Evolutionary conservation across 306 rosid species (phyloP), one percentile per base, ranked within the genome.

Genomic region (Cucurbita pepo): DNA sequence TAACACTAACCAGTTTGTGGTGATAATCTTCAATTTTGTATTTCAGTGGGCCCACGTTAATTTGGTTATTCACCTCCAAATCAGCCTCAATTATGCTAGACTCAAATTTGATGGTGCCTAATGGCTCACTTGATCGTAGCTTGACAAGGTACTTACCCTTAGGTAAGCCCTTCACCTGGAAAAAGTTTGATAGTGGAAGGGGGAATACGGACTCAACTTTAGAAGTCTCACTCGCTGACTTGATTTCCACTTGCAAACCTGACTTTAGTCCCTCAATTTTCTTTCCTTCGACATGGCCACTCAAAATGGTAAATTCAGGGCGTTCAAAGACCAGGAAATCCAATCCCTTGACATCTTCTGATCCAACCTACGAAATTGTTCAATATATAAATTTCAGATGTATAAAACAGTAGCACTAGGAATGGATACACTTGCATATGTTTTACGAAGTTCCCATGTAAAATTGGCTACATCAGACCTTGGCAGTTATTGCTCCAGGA

Each of bases 281-380:
- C 74, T 83, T 86, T 79, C 96, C 99, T 83, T 95, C 97, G 9
- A 91, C 92, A 19, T 91, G 95, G 78, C 99, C 86, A 78, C 97
- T 95, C 79, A 95, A 75, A 64, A 95, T 84, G 74, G 97, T 95
- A 77, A 86, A 85, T 66, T 89, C 99, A 12, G 99, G 97, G 81
- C 87, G 95, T 86, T 95, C 99, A 79, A 91, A 95, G 62, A 89
- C 97, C 69, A 95, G 83, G 71, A 95, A 95, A 81, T 89, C 91
- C 81, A 95, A 88, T 72, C 88, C 95, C 77, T 79, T 86, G 83
- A 83, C 80, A 83, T 95, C 99, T 82, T 81, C 91, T 3, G 80
- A 82, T 60, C 85, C 95, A 82, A 95, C 97, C 99, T 91, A 80
- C 78, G 74, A 83, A 81, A 38, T 73, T 69, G 34, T 64, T 67